A percentile compares a stretch with the other conserved stretches of the same genome.
Evolutionary conservation across 768 basidiomycete species (phyloP).

Genomic region (Astraeus odoratus): DNA sequence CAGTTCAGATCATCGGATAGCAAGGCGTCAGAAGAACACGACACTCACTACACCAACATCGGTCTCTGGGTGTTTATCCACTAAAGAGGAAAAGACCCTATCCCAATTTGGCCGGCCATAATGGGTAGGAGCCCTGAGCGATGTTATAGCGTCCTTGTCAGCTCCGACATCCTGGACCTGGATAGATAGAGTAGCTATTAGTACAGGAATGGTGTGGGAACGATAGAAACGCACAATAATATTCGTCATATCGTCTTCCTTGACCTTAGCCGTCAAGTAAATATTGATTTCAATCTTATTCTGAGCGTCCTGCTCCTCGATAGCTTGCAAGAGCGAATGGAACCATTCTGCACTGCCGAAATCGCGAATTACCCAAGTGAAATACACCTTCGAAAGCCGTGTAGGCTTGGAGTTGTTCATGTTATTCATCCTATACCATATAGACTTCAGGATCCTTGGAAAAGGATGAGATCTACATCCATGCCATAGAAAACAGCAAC

Average conservation of each 20-base stretch:
- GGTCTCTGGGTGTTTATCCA: conserved; percentile 78
- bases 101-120: conserved; percentile 89
- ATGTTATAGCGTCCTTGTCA: conserved; percentile 87
- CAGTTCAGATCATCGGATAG: not conserved
- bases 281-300: conserved; percentile 90
- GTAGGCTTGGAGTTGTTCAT: conserved; percentile 69
- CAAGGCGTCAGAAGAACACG: not conserved
- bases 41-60: conserved; percentile 74
- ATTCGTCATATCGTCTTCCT: conserved; percentile 91
- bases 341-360: conserved; percentile 90
- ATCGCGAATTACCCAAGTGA: conserved; percentile 94
- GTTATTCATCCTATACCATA: conserved; percentile 96
- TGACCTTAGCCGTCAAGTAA: conserved; percentile 85
- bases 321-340: conserved; percentile 86
- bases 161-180: conserved; percentile 87
- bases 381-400: conserved; percentile 85
- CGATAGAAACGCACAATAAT: conserved; percentile 54
- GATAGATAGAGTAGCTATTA: not conserved
- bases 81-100: conserved; percentile 63
- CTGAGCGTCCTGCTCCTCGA: conserved; percentile 86
- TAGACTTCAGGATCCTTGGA: conserved; percentile 74
- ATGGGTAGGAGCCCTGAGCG: conserved; percentile 85
- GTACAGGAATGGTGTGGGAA: conserved; percentile 1
- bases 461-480: conserved; percentile 2
- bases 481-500: not conserved